Base-by-base conservation (phyloP, 1,139 yeast genomes). In the Candida sanyaensis region DNA sequence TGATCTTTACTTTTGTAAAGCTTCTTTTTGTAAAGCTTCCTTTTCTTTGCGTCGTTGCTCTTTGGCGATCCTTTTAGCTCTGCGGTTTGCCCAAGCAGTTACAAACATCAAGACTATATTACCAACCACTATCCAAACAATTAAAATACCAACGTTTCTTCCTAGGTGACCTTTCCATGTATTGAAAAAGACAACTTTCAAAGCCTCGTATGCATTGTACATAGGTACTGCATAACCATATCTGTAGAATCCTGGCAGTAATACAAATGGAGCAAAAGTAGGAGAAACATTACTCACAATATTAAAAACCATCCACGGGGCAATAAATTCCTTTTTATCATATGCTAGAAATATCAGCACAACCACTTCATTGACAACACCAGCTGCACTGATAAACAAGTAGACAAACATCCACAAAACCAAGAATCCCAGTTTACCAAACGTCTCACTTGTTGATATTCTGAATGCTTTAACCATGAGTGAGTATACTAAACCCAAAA, bases 141-240 rank as follows among this genome's bases (percentile, higher is more conserved):
- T 60, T 50, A 85, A 59, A 2, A 86, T 66, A 39, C 86, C 88
- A 43, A 81, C 71, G 57, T 83, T 76, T 51, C 82, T 61, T 5
- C 88, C 89, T 58, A 86, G 53, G 17, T 75, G 60, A 1, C 82
- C 81, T 59, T 77, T 82, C 63, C 81, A 77, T 1, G 84, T 64
- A 57, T 82, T 68, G 54, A 83, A 77, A 49, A 86, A 72, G 12
- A 85, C 72, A 3, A 84, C 85, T 58, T 79, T 78, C 55, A 73
- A 71, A 21, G 81, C 71, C 50, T 80, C 84, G 44, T 74, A 77
- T 0, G 83, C 77, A 55, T 84, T 83, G 59, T 77, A 80, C 56
- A 86, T 74, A 1, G 92, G 92, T 67, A 83, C 66, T 28, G 80
- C 84, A 59, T 83, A 83, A 6, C 91, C 90, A 62, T 78, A 83